phyloP scores from a whole-genome alignment of 805 yeast species.

The Clavispora vitiphila region DNA sequence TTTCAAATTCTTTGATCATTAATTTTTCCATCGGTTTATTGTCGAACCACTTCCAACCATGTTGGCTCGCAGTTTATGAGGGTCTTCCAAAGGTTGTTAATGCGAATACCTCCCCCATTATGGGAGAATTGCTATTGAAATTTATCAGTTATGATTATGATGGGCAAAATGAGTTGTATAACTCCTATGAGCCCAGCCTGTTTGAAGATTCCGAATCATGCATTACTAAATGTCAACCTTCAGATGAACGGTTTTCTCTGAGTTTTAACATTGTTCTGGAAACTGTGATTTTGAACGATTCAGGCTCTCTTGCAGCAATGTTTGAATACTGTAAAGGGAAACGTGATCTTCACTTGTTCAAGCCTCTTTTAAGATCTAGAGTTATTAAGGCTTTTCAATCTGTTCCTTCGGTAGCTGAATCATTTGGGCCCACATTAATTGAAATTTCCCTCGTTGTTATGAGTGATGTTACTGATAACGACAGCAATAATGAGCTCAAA shows the following conservation, averaged over 20 bases:
- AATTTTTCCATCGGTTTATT: conserved; percentile 53
- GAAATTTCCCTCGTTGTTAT: conserved; percentile 44
- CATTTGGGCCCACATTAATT: conserved; percentile 49
- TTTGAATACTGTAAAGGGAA: conserved; percentile 28
- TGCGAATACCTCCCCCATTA: conserved; percentile 25
- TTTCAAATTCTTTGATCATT: conserved; percentile 28
- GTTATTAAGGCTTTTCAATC: conserved; percentile 51
- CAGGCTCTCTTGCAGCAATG: conserved; percentile 30
- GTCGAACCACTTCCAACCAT: conserved; percentile 73
- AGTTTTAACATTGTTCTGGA: conserved; percentile 27
- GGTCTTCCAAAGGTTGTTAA: conserved; percentile 43
- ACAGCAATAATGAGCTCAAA: conserved; percentile 15
- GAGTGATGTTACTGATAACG: conserved; percentile 20
- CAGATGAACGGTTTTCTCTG: conserved; percentile 41
- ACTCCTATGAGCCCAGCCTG: conserved; percentile 3
- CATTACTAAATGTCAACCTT: conserved; percentile 36
- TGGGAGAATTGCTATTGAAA: conserved; percentile 52
- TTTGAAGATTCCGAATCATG: conserved; percentile 5
- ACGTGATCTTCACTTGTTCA: conserved; percentile 34
- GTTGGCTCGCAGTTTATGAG: conserved; percentile 74
- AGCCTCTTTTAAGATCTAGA: conserved; percentile 49
- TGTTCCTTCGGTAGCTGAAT: conserved; percentile 69
- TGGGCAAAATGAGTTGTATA: conserved; percentile 13
- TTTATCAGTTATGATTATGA: conserved; percentile 25
- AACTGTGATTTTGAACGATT: conserved; percentile 25